Conservation (phyloP, 805 yeast species). For the Saccharomycopsis microspora region DNA sequence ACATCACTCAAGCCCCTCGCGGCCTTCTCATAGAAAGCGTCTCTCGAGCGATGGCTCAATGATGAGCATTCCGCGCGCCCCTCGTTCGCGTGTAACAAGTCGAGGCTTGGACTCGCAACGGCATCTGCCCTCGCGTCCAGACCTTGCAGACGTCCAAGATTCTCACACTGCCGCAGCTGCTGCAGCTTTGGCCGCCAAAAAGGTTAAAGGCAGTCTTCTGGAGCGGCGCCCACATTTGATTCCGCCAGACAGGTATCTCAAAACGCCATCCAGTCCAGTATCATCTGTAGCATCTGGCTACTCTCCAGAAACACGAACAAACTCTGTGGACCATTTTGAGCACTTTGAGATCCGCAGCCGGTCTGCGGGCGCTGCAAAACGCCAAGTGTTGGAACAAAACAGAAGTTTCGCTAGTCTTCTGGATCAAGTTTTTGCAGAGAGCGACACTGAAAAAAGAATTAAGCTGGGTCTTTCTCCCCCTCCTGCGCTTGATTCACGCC, state of each 20-base stretch:
- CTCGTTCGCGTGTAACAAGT: neutral
- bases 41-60: neutral
- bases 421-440: too few relatives aligned
- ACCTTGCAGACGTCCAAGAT: neutral
- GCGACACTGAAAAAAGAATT: too few relatives aligned
- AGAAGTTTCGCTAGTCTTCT: too few relatives aligned
- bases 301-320: too few relatives aligned
- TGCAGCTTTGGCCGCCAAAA: constrained; percentile 11
- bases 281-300: neutral
- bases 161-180: constrained; percentile 10
- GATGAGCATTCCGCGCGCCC: neutral
- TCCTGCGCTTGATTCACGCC: too few relatives aligned
- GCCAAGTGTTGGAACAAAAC: too few relatives aligned
- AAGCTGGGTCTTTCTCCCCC: too few relatives aligned
- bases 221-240: constrained; percentile 2
- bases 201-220: constrained; percentile 10
- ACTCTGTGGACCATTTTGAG: too few relatives aligned
- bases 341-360: too few relatives aligned
- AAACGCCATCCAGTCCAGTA: constrained; percentile 8
- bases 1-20: neutral
- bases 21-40: neutral
- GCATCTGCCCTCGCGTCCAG: neutral
- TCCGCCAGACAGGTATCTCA: neutral
- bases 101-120: neutral
- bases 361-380: too few relatives aligned